Base-by-base conservation (phyloP, 345 rosid species). In the Moricandia arvensis region DNA sequence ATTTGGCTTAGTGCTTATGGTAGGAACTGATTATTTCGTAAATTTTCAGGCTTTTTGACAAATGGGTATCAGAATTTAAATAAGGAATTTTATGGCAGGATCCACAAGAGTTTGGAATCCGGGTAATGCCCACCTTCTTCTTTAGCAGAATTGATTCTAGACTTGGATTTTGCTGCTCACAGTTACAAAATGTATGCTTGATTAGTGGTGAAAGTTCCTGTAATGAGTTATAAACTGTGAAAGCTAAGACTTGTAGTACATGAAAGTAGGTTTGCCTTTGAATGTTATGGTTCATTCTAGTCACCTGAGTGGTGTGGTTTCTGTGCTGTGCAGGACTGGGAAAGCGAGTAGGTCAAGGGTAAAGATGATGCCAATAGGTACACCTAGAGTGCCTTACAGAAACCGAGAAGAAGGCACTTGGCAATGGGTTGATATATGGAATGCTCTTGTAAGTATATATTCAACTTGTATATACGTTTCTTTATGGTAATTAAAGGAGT, bases 381-480 rank as follows among this genome's bases (percentile, higher is more conserved):
- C 88, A 45, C 97, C 99, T 3, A 82, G 85, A 82, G 92, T 91
- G 68, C 90, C 88, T 1, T 89, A 89, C 68, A 84, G 87, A 81
- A 84, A 85, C 30, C 85, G 89, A 13, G 96, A 90, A 67, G 97
- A 89, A 73, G 91, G 90, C 75, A 85, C 91, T 70, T 84, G 89
- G 95, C 95, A 90, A 77, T 87, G 89, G 93, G 90, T 95, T 75
- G 99, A 95, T 80, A 63, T 91, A 70, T 90, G 90, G 93, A 89
- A 90, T 80, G 97, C 91, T 79, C 86, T 91, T 5, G 97, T 90
- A 85, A 75, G 97, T 87, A 49, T 7, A 63, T 21, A 0, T 51
- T 34, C 10, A 2, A 8, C 55, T 37, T 72, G 31, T 60, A 13
- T 72, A 4, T 66, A 37, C 29, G 2, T 60, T 66, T 64, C 59